Evolutionary conservation across 1,139 yeast genomes (phyloP).

Genomic region (Diutina neorugosa): DNA sequence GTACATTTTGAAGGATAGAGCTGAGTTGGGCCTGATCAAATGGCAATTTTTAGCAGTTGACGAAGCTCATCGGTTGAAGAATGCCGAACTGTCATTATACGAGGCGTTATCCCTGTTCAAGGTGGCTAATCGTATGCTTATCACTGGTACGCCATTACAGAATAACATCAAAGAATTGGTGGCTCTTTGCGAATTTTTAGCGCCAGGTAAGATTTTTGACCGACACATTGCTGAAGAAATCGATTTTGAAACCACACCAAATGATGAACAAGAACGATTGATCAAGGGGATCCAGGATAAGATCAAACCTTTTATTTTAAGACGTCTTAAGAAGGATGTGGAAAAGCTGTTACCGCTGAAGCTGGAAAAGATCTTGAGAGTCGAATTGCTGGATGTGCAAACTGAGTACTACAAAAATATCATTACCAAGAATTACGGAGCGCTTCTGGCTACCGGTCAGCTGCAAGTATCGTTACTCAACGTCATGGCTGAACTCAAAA

Average conservation of each 20-base stretch:
- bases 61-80: constrained; percentile 94
- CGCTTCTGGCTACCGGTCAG: constrained; percentile 61
- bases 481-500: constrained; percentile 90
- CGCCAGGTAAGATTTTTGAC: constrained; percentile 71
- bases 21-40: constrained; percentile 66
- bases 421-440: constrained; percentile 80
- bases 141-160: constrained; percentile 97
- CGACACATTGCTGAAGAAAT: constrained; percentile 76
- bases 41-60: constrained; percentile 98
- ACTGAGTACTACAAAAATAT: constrained; percentile 92
- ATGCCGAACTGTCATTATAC: constrained; percentile 85
- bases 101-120: constrained; percentile 78
- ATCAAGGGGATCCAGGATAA: constrained; percentile 76
- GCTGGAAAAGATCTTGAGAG: constrained; percentile 88
- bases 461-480: constrained; percentile 76
- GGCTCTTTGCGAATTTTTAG: constrained; percentile 84
- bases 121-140: constrained; percentile 72
- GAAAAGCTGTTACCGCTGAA: constrained; percentile 93
- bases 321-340: constrained; percentile 93
- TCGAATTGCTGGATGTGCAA: constrained; percentile 88
- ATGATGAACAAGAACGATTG: constrained; percentile 64
- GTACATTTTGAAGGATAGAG: constrained; percentile 79
- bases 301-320: constrained; percentile 80
- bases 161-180: constrained; percentile 92
- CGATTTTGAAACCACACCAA: constrained; percentile 58